These are phyloP conservation scores for Pugionium dolabratum DNA, from an alignment of 345 rosid species.

Conservation along the genomic window DNA sequence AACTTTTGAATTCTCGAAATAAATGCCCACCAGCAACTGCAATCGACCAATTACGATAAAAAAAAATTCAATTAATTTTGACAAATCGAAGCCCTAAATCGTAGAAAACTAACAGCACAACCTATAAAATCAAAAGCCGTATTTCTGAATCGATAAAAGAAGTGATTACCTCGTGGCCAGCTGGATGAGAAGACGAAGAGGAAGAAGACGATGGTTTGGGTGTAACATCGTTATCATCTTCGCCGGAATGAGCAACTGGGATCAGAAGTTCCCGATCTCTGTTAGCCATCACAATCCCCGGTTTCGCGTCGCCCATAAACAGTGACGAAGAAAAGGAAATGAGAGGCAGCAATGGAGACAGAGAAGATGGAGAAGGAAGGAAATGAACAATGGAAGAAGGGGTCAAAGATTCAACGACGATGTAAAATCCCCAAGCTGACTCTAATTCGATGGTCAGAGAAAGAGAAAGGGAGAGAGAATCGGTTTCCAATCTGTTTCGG, in stretches of 20 bases:
- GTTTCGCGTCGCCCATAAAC: constrained; percentile 81
- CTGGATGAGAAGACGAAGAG: constrained; percentile 63
- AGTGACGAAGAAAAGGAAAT: constrained; percentile 6
- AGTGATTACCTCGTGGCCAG: constrained; percentile 73
- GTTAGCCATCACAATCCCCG: constrained; percentile 59
- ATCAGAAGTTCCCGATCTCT: constrained; percentile 94
- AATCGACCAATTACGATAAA: background rate
- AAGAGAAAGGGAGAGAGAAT: background rate
- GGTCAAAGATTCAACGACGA: constrained; percentile 33
- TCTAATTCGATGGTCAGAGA: constrained; percentile 20
- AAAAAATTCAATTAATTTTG: background rate
- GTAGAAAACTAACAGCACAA: background rate
- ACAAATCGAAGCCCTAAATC: constrained; percentile 25
- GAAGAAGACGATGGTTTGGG: constrained; percentile 73
- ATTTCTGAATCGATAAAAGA: background rate
- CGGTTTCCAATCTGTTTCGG: constrained; percentile 37
- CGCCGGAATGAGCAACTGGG: constrained; percentile 61
- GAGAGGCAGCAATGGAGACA: background rate
- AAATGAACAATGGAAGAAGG: constrained; percentile 21
- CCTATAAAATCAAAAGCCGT: constrained; percentile 14
- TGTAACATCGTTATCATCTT: constrained; percentile 43
- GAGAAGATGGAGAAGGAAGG: background rate
- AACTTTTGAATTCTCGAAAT: background rate
- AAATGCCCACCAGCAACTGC: no score
- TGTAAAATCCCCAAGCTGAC: constrained; percentile 19